Evolutionary conservation across 805 yeast species (phyloP), one percentile per base, ranked within the genome.

Genomic region (Metschnikowia continentalis): DNA sequence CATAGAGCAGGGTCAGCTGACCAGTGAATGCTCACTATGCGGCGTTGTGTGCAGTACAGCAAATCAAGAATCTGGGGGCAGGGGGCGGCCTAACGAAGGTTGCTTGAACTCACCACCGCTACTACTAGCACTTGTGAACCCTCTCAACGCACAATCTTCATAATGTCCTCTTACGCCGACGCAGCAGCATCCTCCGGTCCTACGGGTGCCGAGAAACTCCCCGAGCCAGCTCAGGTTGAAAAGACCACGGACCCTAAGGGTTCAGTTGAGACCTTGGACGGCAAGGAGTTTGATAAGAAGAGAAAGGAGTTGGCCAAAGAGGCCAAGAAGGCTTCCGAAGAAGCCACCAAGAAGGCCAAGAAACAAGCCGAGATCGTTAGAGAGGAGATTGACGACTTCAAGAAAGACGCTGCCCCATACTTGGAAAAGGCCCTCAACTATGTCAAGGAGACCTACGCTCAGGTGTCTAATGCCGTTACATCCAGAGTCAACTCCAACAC

Each of bases 161-260:
- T 17, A 8, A 57, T 57, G 59, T 54, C 59, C 7, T 50, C 58
- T 30, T 71, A 71, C 69, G 75, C 76, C 40, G 73, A 72, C 44
- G 77, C 72, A 46, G 76, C 76, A 49, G 71, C 71, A 43, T 61
- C 73, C 33, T 61, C 74, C 10, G 74, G 72, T 14, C 74, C 74
- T 36, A 59, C 61, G 42, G 48, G 48, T 41, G 66, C 66, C 50
- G 63, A 60, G 46, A 63, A 66, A 47, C 51, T 70, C 48, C 72
- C 74, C 17, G 60, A 61, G 48, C 68, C 69, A 4, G 57, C 65
- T 11, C 51, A 57, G 41, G 60, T 63, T 38, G 61, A 65, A 43
- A 46, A 46, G n/a, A 55, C 61, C 10, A 47, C 61, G 30, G 54
- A 61, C n/a, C 64, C 68, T 10, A 57, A 48, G 23, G 68, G 67